These are phyloP conservation scores for Lachnellula subtilissima DNA, from an alignment of 2,329 filamentous ascomycete species.

Conservation along the genomic window DNA sequence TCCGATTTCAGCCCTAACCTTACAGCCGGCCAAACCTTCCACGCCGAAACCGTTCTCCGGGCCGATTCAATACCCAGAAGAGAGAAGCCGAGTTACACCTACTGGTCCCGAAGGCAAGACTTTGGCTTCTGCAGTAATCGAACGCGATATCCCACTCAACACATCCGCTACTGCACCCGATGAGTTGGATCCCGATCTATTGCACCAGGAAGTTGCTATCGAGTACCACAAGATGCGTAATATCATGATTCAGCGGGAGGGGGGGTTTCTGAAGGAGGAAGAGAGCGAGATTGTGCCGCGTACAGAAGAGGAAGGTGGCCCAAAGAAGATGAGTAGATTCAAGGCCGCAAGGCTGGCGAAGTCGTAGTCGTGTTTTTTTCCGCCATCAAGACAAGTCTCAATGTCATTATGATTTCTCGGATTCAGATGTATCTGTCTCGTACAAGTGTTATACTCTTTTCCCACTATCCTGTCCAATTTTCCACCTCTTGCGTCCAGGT, in stretches of 20 bases:
- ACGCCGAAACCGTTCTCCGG: constrained; percentile 23
- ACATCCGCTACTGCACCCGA: constrained; percentile 45
- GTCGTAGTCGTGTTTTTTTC: constrained; percentile 34
- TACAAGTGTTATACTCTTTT: too few relatives aligned
- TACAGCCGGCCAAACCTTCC: constrained; percentile 19
- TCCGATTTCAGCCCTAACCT: constrained; percentile 6
- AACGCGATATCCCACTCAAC: constrained; percentile 41
- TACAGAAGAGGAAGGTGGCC: constrained; percentile 58
- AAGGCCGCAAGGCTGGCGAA: constrained; percentile 62
- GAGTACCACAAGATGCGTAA: constrained; percentile 83
- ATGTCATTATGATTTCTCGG: background rate
- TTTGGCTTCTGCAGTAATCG: constrained; percentile 56
- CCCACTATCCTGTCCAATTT: background rate
- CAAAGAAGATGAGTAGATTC: constrained; percentile 65
- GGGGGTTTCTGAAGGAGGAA: constrained; percentile 72
- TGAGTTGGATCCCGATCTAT: constrained; percentile 66
- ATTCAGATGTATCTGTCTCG: background rate
- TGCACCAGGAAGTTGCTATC: constrained; percentile 71
- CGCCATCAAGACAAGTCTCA: background rate
- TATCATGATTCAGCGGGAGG: constrained; percentile 74
- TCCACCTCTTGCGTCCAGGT: background rate
- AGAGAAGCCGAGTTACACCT: constrained; percentile 20
- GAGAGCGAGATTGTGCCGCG: constrained; percentile 60
- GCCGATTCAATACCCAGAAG: constrained; percentile 22
- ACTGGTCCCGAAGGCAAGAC: constrained; percentile 41